Base-by-base conservation (phyloP, 2,329 filamentous ascomycete genomes). In the Fusarium temperatum region DNA sequence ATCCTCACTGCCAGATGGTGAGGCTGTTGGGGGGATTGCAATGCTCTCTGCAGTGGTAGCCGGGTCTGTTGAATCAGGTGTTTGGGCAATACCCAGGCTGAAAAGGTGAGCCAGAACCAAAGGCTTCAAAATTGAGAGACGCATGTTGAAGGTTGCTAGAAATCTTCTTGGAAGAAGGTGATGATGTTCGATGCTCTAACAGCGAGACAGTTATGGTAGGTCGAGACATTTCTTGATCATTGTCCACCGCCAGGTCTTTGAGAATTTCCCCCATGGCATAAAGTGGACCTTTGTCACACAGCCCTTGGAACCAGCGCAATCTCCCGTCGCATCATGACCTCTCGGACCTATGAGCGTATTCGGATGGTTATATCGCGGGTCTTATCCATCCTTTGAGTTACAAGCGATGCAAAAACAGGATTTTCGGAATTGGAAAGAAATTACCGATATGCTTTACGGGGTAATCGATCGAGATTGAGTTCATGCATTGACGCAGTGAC, bases 11-110 rank as follows among this genome's bases (percentile, higher is more conserved):
- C 24, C 53, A 55, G 68, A 28, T 6, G 61, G 50, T 5, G 54
- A 51, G 4, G 59, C 32, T 9, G 68, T 70, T 2, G 68, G 61
- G 10, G 35, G 48, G 12, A 71, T 42, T n/a, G 68, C 44, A n/a
- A 70, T 66, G 55, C 60, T 71, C 20, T 70, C 68, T 8, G 67
- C 68, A 8, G 66, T 66, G 8, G 68, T 66, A 17, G 24, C 48
- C 26, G 67, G 66, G 1, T 71, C 68, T 47, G 68, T 70, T 14
- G 67, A 70, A 39, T 70, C 68, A 1, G 68, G 68, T 15, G 68
- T 70, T 26, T 70, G 64, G n/a, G 60, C 48, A 10, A 45, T 26
- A 13, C 67, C 55, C 18, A 71, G 45, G 13, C 42, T 44, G 9
- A 70, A 51, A 3, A 70, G 39, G 3, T 66, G 67, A 44, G 54